phyloP scores from a whole-genome alignment of 495 filamentous ascomycete species.

The Penicillium pulvis region DNA sequence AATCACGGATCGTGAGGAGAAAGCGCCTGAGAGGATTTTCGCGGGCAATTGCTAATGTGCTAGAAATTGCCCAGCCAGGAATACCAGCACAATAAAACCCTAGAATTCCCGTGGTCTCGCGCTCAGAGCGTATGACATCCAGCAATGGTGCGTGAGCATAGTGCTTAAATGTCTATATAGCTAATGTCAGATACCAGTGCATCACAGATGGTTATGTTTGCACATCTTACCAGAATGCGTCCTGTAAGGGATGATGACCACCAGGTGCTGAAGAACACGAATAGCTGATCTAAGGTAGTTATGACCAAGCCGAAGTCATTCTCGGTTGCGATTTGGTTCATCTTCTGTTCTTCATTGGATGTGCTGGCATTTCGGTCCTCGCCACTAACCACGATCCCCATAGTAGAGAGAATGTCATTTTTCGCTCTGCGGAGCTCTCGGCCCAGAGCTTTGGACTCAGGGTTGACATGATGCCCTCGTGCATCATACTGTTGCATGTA shows the following conservation, averaged over 20 bases:
- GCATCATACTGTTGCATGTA: constrained; percentile 68
- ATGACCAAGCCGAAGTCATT: constrained; percentile 55
- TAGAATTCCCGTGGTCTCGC: constrained; percentile 32
- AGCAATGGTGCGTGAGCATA: constrained; percentile 45
- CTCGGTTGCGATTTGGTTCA: constrained; percentile 47
- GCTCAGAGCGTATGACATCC: constrained; percentile 42
- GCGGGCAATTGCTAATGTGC: constrained; percentile 42
- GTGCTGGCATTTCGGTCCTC: constrained; percentile 39
- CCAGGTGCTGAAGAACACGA: constrained; percentile 46
- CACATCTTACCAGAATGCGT: constrained; percentile 47
- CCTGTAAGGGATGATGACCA: constrained; percentile 47
- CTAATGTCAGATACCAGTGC: constrained; percentile 9
- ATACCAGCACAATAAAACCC: constrained; percentile 50
- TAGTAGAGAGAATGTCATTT: constrained; percentile 60
- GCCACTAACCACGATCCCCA: constrained; percentile 53
- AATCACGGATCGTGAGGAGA: constrained; percentile 32
- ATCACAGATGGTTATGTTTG: not conserved
- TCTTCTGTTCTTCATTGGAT: constrained; percentile 43
- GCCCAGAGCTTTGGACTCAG: constrained; percentile 47
- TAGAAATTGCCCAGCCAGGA: constrained; percentile 45
- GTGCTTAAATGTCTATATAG: constrained; percentile 48
- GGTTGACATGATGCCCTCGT: constrained; percentile 69
- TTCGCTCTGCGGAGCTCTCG: constrained; percentile 52
- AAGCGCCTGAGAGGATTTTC: constrained; percentile 44
- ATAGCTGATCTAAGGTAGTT: constrained; percentile 42